A percentile compares a stretch with the other conserved stretches of the same genome.
Evolutionary conservation across 257 asterid species (phyloP).

Genomic region (Solanum pimpinellifolium): DNA sequence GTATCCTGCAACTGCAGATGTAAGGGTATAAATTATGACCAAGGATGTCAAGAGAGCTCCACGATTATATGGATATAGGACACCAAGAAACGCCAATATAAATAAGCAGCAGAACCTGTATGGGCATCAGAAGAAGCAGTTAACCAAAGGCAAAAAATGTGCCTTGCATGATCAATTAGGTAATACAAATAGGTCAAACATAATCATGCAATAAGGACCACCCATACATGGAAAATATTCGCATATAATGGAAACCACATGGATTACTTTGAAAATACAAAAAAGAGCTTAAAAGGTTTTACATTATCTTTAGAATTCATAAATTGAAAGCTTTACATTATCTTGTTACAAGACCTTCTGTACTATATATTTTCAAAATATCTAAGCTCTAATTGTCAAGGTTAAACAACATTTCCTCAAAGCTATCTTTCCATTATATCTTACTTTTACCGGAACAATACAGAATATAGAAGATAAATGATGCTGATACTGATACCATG

Average conservation of each 20-base stretch:
- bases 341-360: not conserved
- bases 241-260: not conserved
- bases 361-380: not conserved
- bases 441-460: not conserved
- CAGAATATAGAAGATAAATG: not conserved
- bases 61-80: constrained; percentile 61
- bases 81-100: constrained; percentile 45
- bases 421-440: not conserved
- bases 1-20: constrained; percentile 74
- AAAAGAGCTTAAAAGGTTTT: not conserved
- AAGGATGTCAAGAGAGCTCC: constrained; percentile 48
- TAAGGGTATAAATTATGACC: constrained; percentile 43
- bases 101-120: constrained; percentile 55
- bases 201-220: not conserved
- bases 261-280: not conserved
- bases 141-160: not conserved
- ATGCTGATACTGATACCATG: not conserved
- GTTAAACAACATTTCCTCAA: not conserved
- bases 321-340: not conserved
- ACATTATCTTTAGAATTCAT: not conserved
- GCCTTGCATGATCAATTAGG: not conserved
- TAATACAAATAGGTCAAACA: not conserved
- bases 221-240: not conserved
- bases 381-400: not conserved
- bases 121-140: not conserved